Conservation (phyloP, 768 basidiomycete species). For the Cystofilobasidium ferigula region DNA sequence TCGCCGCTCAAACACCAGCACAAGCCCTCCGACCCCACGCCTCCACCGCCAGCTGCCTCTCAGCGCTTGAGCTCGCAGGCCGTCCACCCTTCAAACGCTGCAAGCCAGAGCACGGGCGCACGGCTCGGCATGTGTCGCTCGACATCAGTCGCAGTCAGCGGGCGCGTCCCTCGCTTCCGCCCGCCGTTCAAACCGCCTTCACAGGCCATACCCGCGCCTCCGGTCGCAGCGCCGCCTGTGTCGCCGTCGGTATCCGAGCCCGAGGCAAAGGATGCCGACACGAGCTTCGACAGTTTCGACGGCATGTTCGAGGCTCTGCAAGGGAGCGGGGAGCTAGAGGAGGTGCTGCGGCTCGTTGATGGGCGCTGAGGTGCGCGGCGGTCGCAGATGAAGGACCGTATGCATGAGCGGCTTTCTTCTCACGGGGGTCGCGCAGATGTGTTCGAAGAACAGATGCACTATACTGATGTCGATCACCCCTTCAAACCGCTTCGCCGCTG, state of each 20-base stretch:
- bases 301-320: background rate
- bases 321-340: background rate
- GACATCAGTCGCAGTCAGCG: background rate
- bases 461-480: too few species aligned
- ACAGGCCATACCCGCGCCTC: background rate
- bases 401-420: too few species aligned
- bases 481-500: too few species aligned
- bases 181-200: constrained; percentile 1
- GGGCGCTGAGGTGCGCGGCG: background rate
- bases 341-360: background rate
- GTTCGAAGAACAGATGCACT: too few species aligned
- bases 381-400: too few species aligned
- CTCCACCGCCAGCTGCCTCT: too few species aligned
- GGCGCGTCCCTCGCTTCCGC: background rate
- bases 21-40: too few species aligned
- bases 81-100: too few species aligned
- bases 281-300: background rate
- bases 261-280: background rate
- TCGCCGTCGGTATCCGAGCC: background rate
- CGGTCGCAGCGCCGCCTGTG: background rate
- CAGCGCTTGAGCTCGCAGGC: too few species aligned
- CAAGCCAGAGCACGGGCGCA: background rate
- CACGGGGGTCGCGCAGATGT: too few species aligned
- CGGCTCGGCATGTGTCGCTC: background rate
- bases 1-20: background rate